Conservation (phyloP, 139 green algal genomes). For the Klebsormidium nitens region DNA sequence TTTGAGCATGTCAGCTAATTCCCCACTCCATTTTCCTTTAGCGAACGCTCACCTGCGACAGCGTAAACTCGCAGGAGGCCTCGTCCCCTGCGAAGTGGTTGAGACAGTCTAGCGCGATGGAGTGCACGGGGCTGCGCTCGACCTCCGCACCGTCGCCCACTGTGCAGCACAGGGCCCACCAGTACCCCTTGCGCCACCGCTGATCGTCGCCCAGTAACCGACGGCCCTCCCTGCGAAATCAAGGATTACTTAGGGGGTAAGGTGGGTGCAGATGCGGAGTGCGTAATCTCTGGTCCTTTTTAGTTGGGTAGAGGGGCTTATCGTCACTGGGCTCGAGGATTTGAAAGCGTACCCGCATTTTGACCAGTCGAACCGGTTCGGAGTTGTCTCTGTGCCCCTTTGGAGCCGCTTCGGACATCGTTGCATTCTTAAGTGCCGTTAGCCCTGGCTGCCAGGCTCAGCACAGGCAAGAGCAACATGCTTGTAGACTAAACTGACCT, state of each 20-base stretch:
- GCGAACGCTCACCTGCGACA: too few species aligned
- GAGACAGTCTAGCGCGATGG: constrained; percentile 32
- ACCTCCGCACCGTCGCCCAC: not conserved
- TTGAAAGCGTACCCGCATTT: not conserved
- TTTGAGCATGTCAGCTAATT: too few species aligned
- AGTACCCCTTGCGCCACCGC: constrained; percentile 36
- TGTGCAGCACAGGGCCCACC: constrained; percentile 33
- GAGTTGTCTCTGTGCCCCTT: not conserved
- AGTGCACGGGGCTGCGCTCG: constrained; percentile 3
- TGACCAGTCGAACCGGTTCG: not conserved
- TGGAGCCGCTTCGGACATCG: not conserved
- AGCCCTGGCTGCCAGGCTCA: too few species aligned
- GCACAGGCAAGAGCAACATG: too few species aligned
- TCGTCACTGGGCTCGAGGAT: not conserved
- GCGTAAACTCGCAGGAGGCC: constrained; percentile 33
- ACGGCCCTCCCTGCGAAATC: constrained; percentile 18
- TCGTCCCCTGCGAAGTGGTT: constrained; percentile 34
- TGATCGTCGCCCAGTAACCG: constrained; percentile 23
- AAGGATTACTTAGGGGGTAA: too few species aligned
- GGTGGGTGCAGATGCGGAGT: not conserved
- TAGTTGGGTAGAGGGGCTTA: too few species aligned
- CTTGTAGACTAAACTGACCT: too few species aligned
- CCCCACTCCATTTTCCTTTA: too few species aligned
- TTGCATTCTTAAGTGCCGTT: too few species aligned
- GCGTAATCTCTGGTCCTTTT: too few species aligned